Evolutionary conservation across 768 basidiomycete genomes (phyloP).

Genomic region (Boletus reticuloceps): DNA sequence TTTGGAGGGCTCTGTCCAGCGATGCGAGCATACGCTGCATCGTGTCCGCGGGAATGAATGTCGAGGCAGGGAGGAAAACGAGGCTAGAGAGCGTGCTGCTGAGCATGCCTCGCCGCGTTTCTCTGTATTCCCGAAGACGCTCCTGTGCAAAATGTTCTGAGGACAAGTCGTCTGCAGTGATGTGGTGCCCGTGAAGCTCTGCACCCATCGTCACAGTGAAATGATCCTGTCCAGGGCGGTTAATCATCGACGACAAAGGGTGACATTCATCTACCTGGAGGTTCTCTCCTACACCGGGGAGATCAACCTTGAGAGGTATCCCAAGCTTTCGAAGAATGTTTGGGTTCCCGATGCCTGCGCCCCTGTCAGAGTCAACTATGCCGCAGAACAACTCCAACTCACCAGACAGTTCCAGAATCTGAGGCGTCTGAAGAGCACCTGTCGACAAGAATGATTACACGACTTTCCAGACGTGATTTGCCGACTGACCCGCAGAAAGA

Average conservation of each 20-base stretch:
- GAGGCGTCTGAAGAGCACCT: slow-evolving; percentile 34
- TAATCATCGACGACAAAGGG: slow-evolving; percentile 8
- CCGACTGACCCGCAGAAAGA: slow-evolving; percentile 14
- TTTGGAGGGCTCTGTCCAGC: slow-evolving; percentile 5
- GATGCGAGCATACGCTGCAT: slow-evolving; percentile 6
- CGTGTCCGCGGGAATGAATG: slow-evolving; percentile 12
- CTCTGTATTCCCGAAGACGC: slow-evolving; percentile 10
- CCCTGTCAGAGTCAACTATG: neutral
- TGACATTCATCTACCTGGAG: no score
- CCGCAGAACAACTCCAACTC: neutral
- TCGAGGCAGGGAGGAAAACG: slow-evolving; percentile 10
- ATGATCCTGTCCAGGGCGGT: slow-evolving; percentile 10
- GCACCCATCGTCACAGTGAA: slow-evolving; percentile 11
- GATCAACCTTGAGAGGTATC: slow-evolving; percentile 30
- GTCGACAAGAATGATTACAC: neutral
- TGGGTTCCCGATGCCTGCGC: slow-evolving; percentile 12
- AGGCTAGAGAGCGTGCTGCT: slow-evolving; percentile 16
- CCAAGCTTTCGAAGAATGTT: slow-evolving; percentile 7
- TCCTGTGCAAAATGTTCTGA: slow-evolving; percentile 6
- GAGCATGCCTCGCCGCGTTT: slow-evolving; percentile 7
- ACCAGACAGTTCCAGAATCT: slow-evolving; percentile 35
- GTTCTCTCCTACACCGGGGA: slow-evolving; percentile 30
- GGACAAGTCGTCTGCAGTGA: slow-evolving; percentile 13
- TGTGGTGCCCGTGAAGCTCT: slow-evolving; percentile 9
- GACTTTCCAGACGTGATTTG: neutral